Percentiles rank a stretch among this genome's conserved stretches.
Evolutionary conservation across 2,329 filamentous ascomycete species (phyloP).

Genomic region (Didymellaceae sp.): DNA sequence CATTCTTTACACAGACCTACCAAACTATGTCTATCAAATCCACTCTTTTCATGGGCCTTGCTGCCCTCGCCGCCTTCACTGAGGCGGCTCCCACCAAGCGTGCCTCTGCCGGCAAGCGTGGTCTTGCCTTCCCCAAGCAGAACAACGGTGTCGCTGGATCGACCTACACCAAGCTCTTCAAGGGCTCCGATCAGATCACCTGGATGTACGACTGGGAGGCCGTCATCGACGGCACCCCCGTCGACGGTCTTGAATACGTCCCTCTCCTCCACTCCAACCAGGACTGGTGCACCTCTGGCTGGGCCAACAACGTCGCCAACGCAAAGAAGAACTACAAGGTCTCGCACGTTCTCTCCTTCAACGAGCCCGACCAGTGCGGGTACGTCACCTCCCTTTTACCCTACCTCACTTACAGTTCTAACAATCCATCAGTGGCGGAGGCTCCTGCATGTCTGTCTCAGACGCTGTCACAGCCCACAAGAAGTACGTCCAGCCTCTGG

Average conservation of each 20-base stretch:
- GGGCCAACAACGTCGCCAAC: conserved; percentile 36
- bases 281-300: conserved; percentile 36
- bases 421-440: conserved; percentile 31
- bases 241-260: conserved; percentile 62
- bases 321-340: conserved; percentile 40
- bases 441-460: conserved; percentile 34
- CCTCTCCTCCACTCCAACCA: conserved; percentile 57
- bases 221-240: conserved; percentile 50
- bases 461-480: conserved; percentile 33
- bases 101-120: conserved; percentile 35
- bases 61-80: conserved; percentile 36
- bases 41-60: conserved; percentile 36
- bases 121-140: conserved; percentile 39
- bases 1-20: background rate
- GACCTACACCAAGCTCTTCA: conserved; percentile 31
- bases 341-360: conserved; percentile 45
- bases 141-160: conserved; percentile 33
- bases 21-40: conserved; percentile 16
- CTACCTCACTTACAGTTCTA: background rate
- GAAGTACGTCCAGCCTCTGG: conserved; percentile 36
- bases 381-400: conserved; percentile 22
- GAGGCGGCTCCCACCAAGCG: conserved; percentile 39
- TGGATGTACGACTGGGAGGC: conserved; percentile 75
- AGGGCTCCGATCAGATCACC: conserved; percentile 47
- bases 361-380: conserved; percentile 48